Conservation (phyloP, 257 asterid species). For the Verbena officinalis region DNA sequence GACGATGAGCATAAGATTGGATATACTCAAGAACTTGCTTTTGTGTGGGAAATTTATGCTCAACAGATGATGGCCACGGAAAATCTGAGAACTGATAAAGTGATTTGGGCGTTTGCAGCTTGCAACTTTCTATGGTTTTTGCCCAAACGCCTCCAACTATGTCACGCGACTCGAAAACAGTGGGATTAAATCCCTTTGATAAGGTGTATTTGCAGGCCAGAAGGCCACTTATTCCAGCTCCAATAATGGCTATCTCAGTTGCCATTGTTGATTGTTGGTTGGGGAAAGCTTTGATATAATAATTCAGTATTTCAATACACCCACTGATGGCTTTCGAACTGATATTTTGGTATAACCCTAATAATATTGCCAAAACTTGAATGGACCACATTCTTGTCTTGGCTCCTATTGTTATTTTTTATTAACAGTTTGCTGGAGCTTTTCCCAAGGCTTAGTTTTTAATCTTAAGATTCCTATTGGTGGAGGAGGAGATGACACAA, state of each 20-base stretch:
- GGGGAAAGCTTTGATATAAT: neutral
- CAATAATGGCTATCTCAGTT: conserved; percentile 42
- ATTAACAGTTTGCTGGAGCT: neutral
- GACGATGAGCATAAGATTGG: conserved; percentile 45
- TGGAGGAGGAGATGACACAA: too few species aligned
- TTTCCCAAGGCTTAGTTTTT: neutral
- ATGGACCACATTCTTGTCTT: neutral
- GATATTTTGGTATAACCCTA: neutral
- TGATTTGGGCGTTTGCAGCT: conserved; percentile 44
- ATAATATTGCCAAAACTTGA: neutral
- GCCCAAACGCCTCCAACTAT: conserved; percentile 51
- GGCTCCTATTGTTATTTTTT: neutral
- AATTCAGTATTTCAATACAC: neutral
- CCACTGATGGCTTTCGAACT: neutral
- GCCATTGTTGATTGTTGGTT: conserved; percentile 21
- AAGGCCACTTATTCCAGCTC: conserved; percentile 67
- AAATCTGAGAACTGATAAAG: conserved; percentile 55
- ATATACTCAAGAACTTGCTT: conserved; percentile 36
- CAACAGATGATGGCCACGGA: conserved; percentile 54
- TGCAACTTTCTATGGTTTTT: conserved; percentile 33
- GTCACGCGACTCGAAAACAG: conserved; percentile 45
- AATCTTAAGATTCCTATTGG: neutral
- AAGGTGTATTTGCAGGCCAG: conserved; percentile 53
- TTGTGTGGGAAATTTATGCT: conserved; percentile 36
- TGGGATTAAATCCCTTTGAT: conserved; percentile 50